These are phyloP conservation scores for Dichomitus squalens DNA, from an alignment of 1,284 basidiomycete species.

Conservation along the genomic window DNA sequence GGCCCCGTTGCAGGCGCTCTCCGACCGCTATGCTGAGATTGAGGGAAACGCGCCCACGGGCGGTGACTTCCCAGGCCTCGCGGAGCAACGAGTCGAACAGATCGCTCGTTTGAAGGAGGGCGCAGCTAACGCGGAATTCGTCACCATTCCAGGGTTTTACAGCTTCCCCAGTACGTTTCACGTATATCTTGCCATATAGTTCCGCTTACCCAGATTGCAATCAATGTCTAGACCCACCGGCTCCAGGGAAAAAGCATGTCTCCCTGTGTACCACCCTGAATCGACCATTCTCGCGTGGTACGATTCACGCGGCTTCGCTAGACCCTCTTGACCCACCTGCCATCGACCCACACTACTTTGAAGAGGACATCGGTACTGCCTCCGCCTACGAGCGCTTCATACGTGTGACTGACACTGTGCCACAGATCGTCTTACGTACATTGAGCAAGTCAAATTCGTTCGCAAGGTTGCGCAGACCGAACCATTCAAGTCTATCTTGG, in stretches of 20 bases:
- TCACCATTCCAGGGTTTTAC: slow-evolving; percentile 25
- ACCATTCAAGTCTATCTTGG: slow-evolving; percentile 42
- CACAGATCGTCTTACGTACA: slow-evolving; percentile 42
- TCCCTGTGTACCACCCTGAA: slow-evolving; percentile 33
- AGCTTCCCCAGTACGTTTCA: slow-evolving; percentile 23
- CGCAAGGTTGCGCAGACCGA: slow-evolving; percentile 42
- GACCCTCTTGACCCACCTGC: slow-evolving; percentile 44
- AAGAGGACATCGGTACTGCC: slow-evolving; percentile 43
- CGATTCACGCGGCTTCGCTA: slow-evolving; percentile 42
- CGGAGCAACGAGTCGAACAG: slow-evolving; percentile 36
- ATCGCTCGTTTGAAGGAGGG: slow-evolving; percentile 27
- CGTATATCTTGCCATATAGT: background rate
- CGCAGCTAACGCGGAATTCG: slow-evolving; percentile 29
- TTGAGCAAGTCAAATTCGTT: slow-evolving; percentile 52
- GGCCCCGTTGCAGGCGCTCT: slow-evolving; percentile 24
- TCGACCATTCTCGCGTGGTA: slow-evolving; percentile 40
- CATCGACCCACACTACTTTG: slow-evolving; percentile 52
- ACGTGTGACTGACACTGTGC: background rate
- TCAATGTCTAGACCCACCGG: slow-evolving; percentile 23
- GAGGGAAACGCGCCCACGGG: background rate
- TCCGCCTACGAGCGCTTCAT: background rate
- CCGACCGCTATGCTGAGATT: slow-evolving; percentile 28
- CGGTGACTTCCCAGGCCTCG: slow-evolving; percentile 18
- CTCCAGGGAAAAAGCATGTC: slow-evolving; percentile 31
- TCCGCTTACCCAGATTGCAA: background rate